Conservation (phyloP, 228 moss, liverwort and hornwort species). For the Sphagnum fallax region DNA sequence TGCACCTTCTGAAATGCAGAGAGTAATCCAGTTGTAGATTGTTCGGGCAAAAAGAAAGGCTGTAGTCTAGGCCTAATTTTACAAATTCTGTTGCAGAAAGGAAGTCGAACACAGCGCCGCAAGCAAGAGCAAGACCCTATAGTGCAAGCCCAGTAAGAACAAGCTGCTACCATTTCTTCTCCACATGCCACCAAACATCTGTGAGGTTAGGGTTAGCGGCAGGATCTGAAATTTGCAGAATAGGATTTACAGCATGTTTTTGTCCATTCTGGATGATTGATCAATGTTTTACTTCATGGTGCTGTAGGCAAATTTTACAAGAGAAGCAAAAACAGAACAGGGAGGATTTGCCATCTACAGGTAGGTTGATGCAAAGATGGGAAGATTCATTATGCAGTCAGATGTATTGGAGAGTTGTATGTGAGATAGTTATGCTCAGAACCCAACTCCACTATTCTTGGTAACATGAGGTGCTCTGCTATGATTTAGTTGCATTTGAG, state of each 20-base stretch:
- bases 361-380: conserved; percentile 2
- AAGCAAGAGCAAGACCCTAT: conserved; percentile 57
- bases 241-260: too few relatives aligned
- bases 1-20: background rate
- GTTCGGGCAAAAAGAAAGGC: background rate
- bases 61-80: background rate
- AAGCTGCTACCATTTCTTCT: background rate
- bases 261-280: too few relatives aligned
- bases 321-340: conserved; percentile 22
- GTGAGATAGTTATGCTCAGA: background rate
- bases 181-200: background rate
- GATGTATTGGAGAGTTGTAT: background rate
- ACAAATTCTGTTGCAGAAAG: conserved; percentile 38
- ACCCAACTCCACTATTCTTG: background rate
- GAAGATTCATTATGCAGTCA: background rate
- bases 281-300: conserved; percentile 1
- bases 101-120: conserved; percentile 20
- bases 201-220: background rate
- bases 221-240: background rate
- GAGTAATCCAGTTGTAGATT: background rate
- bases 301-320: conserved; percentile 48
- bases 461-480: background rate
- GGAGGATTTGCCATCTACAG: conserved; percentile 22
- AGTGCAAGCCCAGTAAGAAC: conserved; percentile 63
- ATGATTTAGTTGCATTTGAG: background rate